Evolutionary conservation across 768 basidiomycete species (phyloP).

Genomic region (Tulasnella sp.): DNA sequence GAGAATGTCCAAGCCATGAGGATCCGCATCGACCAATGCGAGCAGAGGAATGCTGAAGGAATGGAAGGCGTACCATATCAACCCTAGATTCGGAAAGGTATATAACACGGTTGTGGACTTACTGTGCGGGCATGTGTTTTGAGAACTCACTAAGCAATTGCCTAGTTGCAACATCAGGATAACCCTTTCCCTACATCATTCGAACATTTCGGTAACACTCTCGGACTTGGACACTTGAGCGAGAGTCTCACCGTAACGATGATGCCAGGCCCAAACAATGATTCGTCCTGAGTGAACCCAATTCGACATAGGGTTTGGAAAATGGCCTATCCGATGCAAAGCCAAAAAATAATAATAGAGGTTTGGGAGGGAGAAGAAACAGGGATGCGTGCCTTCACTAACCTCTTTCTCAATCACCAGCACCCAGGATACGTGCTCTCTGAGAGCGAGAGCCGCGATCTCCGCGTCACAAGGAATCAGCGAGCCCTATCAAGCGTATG

Average conservation of each 20-base stretch:
- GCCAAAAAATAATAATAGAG: too few species aligned
- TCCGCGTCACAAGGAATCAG: conserved; percentile 71
- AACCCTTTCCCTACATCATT: conserved; percentile 75
- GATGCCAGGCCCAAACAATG: conserved; percentile 52
- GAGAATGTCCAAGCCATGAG: conserved; percentile 86
- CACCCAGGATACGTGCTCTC: conserved; percentile 56
- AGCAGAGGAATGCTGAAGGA: conserved; percentile 56
- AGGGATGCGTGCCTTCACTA: conserved; percentile 3
- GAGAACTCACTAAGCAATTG: conserved; percentile 68
- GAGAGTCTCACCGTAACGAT: conserved; percentile 54
- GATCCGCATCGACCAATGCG: conserved; percentile 80
- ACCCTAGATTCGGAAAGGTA: neutral
- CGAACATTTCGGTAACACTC: too few species aligned
- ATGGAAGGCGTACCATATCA: neutral
- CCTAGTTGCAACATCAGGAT: conserved; percentile 86
- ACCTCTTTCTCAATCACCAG: conserved; percentile 93
- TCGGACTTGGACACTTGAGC: neutral
- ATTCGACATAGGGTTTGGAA: conserved; percentile 74
- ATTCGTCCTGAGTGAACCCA: conserved; percentile 38
- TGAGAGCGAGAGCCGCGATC: conserved; percentile 48
- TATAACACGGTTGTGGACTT: conserved; percentile 18
- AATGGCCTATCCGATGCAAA: conserved; percentile 53
- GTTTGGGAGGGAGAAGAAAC: neutral
- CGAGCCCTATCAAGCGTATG: conserved; percentile 38
- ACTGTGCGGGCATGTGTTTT: conserved; percentile 52